Base-by-base conservation (phyloP, 805 yeast genomes). In the Hanseniaspora meyeri region DNA sequence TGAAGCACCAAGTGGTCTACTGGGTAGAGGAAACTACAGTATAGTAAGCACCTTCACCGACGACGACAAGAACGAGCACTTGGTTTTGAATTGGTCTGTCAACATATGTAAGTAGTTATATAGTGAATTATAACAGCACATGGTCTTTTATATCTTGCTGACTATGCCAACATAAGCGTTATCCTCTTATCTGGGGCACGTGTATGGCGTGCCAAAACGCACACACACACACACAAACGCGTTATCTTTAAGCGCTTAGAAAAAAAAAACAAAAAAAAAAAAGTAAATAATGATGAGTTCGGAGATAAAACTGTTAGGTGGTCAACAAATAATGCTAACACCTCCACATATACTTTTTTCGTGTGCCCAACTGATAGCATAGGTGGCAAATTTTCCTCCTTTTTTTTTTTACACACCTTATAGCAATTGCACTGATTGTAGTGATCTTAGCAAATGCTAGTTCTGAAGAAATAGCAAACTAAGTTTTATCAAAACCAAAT, bases 1-100 rank as follows among this genome's bases (percentile, higher is more conserved):
- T 59, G 95, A 88, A 68, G 96, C 96, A 6, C 97, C 97, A 39
- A 77, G 87, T 48, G 97, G 97, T 1, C 69, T 90, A 68, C 70
- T 90, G 60, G 95, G 93, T 3, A 80, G 97, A 70, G 96, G 96
- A 42, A 76, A 79, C 50, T 90, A 87, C 72, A 78, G 82, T 46
- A 95, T 95, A 7, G 75, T 78, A 38, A 82, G 95, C 16, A 86
- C 84, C 68, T 88, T 89, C 64, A 75, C 86, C 47, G 96, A 90
- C 64, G 96, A 89, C 69, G 96, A 90, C 68, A 81, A 83, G 63
- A 77, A 74, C 24, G 77, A 76, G 52, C 95, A 88, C 68, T 74
- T 87, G 67, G 74, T 79, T 38, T 74, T 87, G 62, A 85, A 91
- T 49, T 90, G 96, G 96, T 79, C 83, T 59, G 87, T 89, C 63